phyloP scores from a whole-genome alignment of 768 basidiomycete genomes.

The Cystoderma amianthinum region DNA sequence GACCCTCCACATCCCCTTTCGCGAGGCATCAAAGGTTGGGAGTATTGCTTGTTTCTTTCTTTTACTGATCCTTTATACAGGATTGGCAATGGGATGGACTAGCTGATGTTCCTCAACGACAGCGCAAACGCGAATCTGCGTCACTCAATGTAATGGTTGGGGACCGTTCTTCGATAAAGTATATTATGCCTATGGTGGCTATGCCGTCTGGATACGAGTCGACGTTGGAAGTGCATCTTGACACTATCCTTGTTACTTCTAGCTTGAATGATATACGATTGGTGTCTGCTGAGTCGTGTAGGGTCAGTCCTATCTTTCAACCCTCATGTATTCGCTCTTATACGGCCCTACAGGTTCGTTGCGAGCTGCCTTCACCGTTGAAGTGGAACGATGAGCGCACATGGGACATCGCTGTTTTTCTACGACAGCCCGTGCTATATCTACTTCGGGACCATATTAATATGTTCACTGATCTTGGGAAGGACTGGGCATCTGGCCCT shows the following conservation, averaged over 20 bases:
- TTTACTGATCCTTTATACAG: slow-evolving; percentile 25
- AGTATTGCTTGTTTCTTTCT: not conserved
- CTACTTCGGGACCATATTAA: slow-evolving; percentile 91
- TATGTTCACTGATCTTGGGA: slow-evolving; percentile 88
- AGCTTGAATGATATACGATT: slow-evolving; percentile 86
- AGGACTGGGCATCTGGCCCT: slow-evolving; percentile 86
- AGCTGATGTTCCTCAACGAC: slow-evolving; percentile 36
- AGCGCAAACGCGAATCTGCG: slow-evolving; percentile 55
- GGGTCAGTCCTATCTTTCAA: too few species aligned
- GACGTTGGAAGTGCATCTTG: slow-evolving; percentile 74
- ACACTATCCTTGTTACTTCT: slow-evolving; percentile 69
- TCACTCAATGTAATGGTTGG: slow-evolving; percentile 71
- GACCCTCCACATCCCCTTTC: slow-evolving; percentile 78
- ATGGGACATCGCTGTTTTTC: slow-evolving; percentile 71
- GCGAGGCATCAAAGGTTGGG: slow-evolving; percentile 80
- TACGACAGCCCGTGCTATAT: slow-evolving; percentile 69
- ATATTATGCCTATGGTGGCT: slow-evolving; percentile 78
- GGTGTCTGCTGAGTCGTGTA: slow-evolving; percentile 69
- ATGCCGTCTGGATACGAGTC: slow-evolving; percentile 72
- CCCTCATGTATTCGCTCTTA: too few species aligned
- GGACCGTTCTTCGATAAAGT: slow-evolving; percentile 80
- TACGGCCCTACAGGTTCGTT: too few species aligned
- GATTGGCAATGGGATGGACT: slow-evolving; percentile 92
- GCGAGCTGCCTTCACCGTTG: slow-evolving; percentile 74
- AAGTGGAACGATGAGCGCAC: slow-evolving; percentile 75